Base-by-base conservation (phyloP, 805 yeast genomes). In the Schwanniomyces sp. region DNA sequence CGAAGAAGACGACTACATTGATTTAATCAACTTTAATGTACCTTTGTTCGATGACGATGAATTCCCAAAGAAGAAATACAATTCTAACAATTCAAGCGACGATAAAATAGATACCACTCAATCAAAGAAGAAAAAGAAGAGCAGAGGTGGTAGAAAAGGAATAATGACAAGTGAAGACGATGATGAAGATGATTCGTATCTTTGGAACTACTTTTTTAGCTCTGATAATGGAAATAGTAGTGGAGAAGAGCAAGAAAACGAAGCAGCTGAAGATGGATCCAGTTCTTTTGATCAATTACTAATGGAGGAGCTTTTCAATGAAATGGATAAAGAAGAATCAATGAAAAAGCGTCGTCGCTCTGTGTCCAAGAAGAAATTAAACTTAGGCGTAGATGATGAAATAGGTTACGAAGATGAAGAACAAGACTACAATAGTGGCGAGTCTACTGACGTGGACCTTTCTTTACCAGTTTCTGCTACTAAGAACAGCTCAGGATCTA, bases 381-480 rank as follows among this genome's bases (percentile, higher is more conserved):
- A 16, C 11, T 26, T 27, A 12, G 25, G 14, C 18, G 24, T 27
- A 12, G 44, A 41, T 28, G 27, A 36, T 21, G 47, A 43, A 24
- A 42, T 43, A 17, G 28, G 41, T 14, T 49, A 44, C 28, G 46
- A 44, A 21, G 48, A 52, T 16, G 76, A 71, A 27, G 40, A 37
- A 9, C 65, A 62, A 17, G 70, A 58, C 6, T 69, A 70, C 52
- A 80, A 79, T 47, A 85, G 87, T 54, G 96, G 94, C 38, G 97
- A 91, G 57, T 88, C 96, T 12, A 94, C 99, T 0, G 99, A 92
- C 64, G 97, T 90, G 52, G 98, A 92, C 61, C 78, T 81, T n/a
- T 77, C 85, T 14, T 67, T 92, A 39, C 97, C 97, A 4, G 82
- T 86, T 5, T 74, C 86, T 3, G 74, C 81, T 14, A 81, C 76